Base-by-base conservation (phyloP, 768 basidiomycete species). In the Floccularia luteovirens region DNA sequence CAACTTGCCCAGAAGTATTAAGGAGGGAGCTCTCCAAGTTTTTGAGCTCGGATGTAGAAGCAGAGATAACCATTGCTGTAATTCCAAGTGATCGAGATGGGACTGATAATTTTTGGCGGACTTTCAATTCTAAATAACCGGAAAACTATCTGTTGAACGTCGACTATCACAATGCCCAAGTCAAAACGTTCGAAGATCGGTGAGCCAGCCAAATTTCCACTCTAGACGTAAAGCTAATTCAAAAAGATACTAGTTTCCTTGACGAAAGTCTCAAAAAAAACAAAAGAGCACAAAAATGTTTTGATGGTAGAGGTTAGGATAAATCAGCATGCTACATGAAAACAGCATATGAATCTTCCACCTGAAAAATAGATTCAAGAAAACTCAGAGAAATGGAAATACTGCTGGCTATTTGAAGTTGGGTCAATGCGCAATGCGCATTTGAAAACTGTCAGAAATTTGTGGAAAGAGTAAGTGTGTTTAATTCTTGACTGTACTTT, bases 391-490 rank as follows among this genome's bases (percentile, higher is more conserved):
- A 87, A 90, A 66, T 97, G 89, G 82, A 77, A 77, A 54, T 93
- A 96, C 61, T 86, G 90, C 64, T 99, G 92, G 90, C 57, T 97
- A 27, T 96, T 99, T 57, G 81, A 86, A 51, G 90, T 97, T 4
- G 93, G 92, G 12, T 79, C 91, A 49, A 94, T 97, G 91, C 74
- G 96, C 44, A 98, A 94, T 64, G 68, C 91, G 20, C 85, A 90
- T 61, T 66, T 99, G 27, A 93, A 98, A 71, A 91, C 90, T 38
- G 89, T 98, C 34, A 75, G 96, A 48, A 81, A 80, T 44, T 68
- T 87, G 47, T 99, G 96, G 96, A 89, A 90, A 70, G 89, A 87
- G 84, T 90, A 50, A 41, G 83, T 65, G 14, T 39, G 5, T 35
- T 14, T 33, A 7, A 24, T 32, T 31, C 32, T 16, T 11, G 13